These are phyloP conservation scores for Gracilaria vermiculophylla DNA, from an alignment of 23 red algal genomes.

Conservation along the genomic window DNA sequence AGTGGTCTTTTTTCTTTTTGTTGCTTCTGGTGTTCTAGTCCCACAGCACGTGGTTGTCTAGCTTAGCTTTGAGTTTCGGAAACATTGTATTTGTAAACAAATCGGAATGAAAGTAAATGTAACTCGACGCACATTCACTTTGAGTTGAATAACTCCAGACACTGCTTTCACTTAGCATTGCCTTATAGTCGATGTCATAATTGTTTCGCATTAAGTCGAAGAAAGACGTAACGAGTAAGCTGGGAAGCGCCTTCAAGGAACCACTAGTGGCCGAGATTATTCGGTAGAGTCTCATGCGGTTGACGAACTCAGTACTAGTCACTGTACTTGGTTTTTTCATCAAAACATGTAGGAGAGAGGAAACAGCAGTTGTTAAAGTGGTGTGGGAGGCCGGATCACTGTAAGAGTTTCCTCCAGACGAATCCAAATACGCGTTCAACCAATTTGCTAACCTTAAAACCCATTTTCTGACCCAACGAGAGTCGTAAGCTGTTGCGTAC, in stretches of 20 bases:
- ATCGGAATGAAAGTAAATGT: background rate
- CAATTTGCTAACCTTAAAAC: slow-evolving; percentile 7
- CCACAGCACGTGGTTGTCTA: background rate
- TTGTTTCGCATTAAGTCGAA: background rate
- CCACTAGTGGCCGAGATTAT: slow-evolving; percentile 9
- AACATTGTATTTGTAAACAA: background rate
- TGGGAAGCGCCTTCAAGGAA: background rate
- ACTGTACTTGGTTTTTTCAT: background rate
- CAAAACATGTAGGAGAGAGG: background rate
- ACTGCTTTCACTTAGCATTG: background rate
- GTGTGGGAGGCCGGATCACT: slow-evolving; percentile 13
- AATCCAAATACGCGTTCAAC: slow-evolving; percentile 46
- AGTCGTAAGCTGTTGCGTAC: background rate
- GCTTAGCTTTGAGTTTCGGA: background rate
- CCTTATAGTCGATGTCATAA: background rate
- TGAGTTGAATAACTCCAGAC: background rate
- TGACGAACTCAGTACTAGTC: background rate
- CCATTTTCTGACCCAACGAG: slow-evolving; percentile 6
- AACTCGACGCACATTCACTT: background rate
- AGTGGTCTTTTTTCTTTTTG: too few species aligned
- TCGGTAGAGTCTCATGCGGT: slow-evolving; percentile 16
- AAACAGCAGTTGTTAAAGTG: slow-evolving; percentile 6
- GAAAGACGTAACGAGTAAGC: slow-evolving; percentile 3
- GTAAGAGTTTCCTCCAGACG: background rate
- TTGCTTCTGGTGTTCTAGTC: too few species aligned